Evolutionary conservation across 495 filamentous ascomycete genomes (phyloP).

Genomic region (Neurospora sp.): DNA sequence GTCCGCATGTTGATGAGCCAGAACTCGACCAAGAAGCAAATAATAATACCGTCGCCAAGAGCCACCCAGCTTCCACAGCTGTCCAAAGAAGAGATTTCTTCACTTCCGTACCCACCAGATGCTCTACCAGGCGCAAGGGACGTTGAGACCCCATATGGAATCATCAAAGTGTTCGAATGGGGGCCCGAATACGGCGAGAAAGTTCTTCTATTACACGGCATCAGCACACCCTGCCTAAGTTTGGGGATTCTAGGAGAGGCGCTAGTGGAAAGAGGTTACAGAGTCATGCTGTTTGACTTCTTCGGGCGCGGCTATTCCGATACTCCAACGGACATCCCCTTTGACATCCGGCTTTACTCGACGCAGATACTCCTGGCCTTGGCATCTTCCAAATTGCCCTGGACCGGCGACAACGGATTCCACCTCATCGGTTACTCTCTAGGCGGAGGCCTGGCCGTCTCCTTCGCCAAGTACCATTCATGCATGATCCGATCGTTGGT

Average conservation of each 20-base stretch:
- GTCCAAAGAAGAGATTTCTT: constrained; percentile 5
- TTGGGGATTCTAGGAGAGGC: constrained; percentile 54
- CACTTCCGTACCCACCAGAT: constrained; percentile 59
- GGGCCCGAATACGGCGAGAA: constrained; percentile 62
- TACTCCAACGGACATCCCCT: constrained; percentile 51
- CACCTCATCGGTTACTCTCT: constrained; percentile 74
- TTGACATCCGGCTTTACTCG: constrained; percentile 61
- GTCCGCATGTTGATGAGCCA: constrained; percentile 1
- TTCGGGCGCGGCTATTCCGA: constrained; percentile 77
- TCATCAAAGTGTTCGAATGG: constrained; percentile 70
- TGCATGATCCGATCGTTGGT: constrained; percentile 58
- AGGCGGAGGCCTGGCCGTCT: constrained; percentile 64
- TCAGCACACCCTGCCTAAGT: constrained; percentile 64
- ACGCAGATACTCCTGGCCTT: constrained; percentile 64
- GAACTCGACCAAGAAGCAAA: background rate
- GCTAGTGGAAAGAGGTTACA: constrained; percentile 55
- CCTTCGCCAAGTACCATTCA: constrained; percentile 63
- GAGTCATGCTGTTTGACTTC: constrained; percentile 72
- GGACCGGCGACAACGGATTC: constrained; percentile 44
- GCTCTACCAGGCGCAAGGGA: constrained; percentile 64
- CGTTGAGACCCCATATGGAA: constrained; percentile 65
- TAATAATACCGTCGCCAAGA: constrained; percentile 14
- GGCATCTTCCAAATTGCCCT: constrained; percentile 48
- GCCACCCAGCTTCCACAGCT: constrained; percentile 15
- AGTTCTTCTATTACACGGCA: constrained; percentile 69